Evolutionary conservation across 306 rosid genomes (phyloP).

Genomic region (Acmispon strigosus): DNA sequence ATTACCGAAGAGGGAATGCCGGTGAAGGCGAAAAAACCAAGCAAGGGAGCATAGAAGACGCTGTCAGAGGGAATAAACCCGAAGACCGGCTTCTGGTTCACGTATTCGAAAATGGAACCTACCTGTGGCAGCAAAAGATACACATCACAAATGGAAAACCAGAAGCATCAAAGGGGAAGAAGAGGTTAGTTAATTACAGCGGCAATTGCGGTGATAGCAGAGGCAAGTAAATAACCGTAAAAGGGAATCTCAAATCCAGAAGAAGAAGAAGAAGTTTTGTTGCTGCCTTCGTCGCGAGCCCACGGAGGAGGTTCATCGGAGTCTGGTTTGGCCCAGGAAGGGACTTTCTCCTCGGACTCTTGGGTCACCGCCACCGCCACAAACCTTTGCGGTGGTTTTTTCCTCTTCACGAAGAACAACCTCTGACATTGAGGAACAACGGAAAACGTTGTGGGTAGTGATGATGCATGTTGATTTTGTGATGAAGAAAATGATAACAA

Average conservation of each 20-base stretch:
- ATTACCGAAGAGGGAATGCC: slow-evolving; percentile 88
- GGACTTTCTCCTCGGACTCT: slow-evolving; percentile 80
- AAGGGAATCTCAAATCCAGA: slow-evolving; percentile 55
- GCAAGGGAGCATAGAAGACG: slow-evolving; percentile 79
- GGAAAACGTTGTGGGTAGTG: neutral
- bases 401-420: neutral
- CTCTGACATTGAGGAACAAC: neutral
- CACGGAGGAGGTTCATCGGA: slow-evolving; percentile 95
- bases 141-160: neutral
- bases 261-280: slow-evolving; percentile 12
- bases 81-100: slow-evolving; percentile 74
- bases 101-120: slow-evolving; percentile 90
- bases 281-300: slow-evolving; percentile 55
- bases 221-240: slow-evolving; percentile 68
- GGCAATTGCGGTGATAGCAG: slow-evolving; percentile 89
- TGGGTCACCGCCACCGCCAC: slow-evolving; percentile 51
- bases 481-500: neutral
- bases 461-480: slow-evolving; percentile 2
- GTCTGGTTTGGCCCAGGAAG: slow-evolving; percentile 83
- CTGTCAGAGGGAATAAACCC: slow-evolving; percentile 75
- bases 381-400: neutral
- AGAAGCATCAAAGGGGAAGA: neutral
- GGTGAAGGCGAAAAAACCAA: slow-evolving; percentile 79
- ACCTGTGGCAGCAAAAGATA: slow-evolving; percentile 35
- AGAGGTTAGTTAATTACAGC: slow-evolving; percentile 46